phyloP scores from a whole-genome alignment of 345 rosid genomes.

The Rhodomyrtus tomentosa region DNA sequence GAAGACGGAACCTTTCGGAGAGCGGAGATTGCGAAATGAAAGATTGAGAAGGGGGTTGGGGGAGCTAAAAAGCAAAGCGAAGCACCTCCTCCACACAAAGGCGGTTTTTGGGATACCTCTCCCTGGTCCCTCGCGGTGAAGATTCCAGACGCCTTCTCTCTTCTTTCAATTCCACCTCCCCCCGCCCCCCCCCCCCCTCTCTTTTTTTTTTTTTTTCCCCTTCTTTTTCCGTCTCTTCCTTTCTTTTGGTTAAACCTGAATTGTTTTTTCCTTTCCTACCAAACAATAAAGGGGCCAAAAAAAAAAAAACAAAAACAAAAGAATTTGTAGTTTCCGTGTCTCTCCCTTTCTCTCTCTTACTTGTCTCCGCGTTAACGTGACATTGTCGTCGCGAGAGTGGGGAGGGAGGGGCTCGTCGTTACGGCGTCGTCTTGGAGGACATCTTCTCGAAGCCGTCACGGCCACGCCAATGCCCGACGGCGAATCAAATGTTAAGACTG shows the following conservation, averaged over 20 bases:
- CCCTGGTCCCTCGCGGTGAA: constrained; percentile 3
- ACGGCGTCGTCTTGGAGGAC: not conserved
- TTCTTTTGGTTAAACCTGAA: not conserved
- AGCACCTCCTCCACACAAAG: constrained; percentile 1
- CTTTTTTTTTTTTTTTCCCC: not conserved
- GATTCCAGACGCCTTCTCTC: constrained; percentile 23
- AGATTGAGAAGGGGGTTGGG: not conserved
- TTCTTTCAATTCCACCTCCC: not conserved
- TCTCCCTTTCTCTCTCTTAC: not conserved
- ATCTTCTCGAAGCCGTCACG: too few relatives aligned
- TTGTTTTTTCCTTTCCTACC: not conserved
- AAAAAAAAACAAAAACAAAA: not conserved
- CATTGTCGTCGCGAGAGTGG: not conserved
- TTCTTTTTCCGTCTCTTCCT: not conserved
- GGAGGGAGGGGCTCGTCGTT: not conserved
- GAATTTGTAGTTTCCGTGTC: not conserved
- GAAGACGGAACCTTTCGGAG: too few relatives aligned
- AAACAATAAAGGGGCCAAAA: not conserved
- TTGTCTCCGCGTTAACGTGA: not conserved
- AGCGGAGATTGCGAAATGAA: too few relatives aligned
- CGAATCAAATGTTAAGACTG: too few relatives aligned
- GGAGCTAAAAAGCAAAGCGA: not conserved
- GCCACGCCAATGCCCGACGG: too few relatives aligned
- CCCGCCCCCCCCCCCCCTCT: not conserved
- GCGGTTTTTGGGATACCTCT: not conserved